Evolutionary conservation across 2,329 filamentous ascomycete species (phyloP), one percentile per base, ranked within the genome.

Genomic region (Macrophomina tecta): DNA sequence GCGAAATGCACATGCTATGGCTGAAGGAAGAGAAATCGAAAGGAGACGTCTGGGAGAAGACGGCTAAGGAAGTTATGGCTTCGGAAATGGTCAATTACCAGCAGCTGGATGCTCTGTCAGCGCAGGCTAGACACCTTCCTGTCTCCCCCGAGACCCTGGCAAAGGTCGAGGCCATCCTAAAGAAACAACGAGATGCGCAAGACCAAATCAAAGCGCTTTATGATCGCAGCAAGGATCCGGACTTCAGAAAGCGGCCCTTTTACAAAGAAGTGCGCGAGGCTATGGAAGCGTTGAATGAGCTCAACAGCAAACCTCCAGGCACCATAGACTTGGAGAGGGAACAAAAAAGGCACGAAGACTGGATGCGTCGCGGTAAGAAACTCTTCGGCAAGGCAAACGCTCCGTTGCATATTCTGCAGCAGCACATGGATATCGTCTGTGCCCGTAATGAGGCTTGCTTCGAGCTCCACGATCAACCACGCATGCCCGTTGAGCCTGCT

Each of bases 311-410:
- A 75, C 95, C 95, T 0, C 87, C 87, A 48, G 95, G 95, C 2
- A 97, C 94, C 0, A 86, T 96, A 40, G 95, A 99, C 73, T 86
- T 99, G 4, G 95, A 99, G 75, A 94, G 93, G 70, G 93, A 98
- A 77, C 91, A 95, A 70, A 97, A 95, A 76, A 89, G 92, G 7
- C 95, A 98, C 71, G 95, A 99, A 76, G 95, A 99, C 77, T 99
- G 95, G 95, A 99, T 99, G 94, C 88, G 95, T 38, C 93, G 93
- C 74, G 95, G 95, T 61, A 99, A 99, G 82, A 97, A 97, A 77
- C 82, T 99, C 0, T 99, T 99, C 75, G 95, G 95, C 63, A 99
- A 99, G 79, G 95, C 95, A 1, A 99, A 99, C 76, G 95, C 95
- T 1, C 95, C 95, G 1, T 83, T 99, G 12, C 95, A 99, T 77